These are phyloP conservation scores for Sclerotinia sclerotiorum DNA, from an alignment of 2,329 filamentous ascomycete species.

Conservation along the genomic window DNA sequence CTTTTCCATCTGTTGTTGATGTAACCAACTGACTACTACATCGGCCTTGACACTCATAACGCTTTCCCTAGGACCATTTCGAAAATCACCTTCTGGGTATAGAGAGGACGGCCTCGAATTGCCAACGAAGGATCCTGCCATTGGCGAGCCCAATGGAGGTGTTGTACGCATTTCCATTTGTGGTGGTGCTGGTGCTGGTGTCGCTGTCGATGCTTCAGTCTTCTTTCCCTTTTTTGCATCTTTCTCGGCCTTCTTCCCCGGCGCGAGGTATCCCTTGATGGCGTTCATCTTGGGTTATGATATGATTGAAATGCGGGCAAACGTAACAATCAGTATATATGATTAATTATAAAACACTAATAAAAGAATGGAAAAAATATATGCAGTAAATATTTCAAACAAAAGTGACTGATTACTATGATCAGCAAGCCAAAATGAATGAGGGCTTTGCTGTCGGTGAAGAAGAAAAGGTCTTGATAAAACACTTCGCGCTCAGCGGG, in stretches of 20 bases:
- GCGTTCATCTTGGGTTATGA: constrained; percentile 17
- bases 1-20: constrained; percentile 59
- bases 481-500: not conserved
- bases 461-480: not conserved
- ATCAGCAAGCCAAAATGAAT: constrained; percentile 5
- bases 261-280: constrained; percentile 24
- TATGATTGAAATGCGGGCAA: not conserved
- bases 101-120: constrained; percentile 38
- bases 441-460: constrained; percentile 2
- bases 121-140: not conserved
- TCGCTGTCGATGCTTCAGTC: too few species aligned
- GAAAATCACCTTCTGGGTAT: constrained; percentile 45
- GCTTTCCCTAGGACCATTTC: constrained; percentile 46
- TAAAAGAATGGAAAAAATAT: not conserved
- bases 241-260: constrained; percentile 19
- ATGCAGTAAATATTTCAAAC: not conserved
- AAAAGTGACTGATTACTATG: not conserved
- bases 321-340: not conserved
- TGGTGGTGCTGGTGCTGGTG: not conserved
- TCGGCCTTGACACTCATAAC: constrained; percentile 57
- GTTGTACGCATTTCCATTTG: constrained; percentile 1
- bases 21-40: constrained; percentile 63
- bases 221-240: constrained; percentile 1
- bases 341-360: not conserved
- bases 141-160: constrained; percentile 3